Base-by-base conservation (phyloP, 2,329 filamentous ascomycete species). In the Fusarium humuli region DNA sequence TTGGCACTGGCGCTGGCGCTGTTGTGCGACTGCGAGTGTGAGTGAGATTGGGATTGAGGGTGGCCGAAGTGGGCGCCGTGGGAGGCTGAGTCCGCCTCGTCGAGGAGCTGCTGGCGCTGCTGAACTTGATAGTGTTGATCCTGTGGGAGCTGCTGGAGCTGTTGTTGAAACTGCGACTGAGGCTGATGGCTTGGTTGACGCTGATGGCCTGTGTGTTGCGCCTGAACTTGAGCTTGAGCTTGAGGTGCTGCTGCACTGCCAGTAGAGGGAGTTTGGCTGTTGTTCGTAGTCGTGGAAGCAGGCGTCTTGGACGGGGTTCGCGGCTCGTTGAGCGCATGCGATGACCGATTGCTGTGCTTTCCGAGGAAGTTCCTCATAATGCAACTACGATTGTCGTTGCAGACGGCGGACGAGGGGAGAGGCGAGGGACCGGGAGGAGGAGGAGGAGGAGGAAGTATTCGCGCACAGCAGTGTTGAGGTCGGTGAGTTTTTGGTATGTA, bases 321-420 rank as follows among this genome's bases (percentile, higher is more conserved):
- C 59, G 73, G 77, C 76, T 86, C 85, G 74, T 81, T 80, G 74
- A 87, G 81, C 70, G 84, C 83, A 76, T 86, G 85, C 80, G 87
- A 86, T 77, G 86, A 86, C 74, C 85, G 85, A 76, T 86, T 86
- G 81, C 82, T 84, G 78, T 86, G 83, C 81, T 82, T 87, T 77
- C 83, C 82, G 78, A 87, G 79, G 77, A 87, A 87, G 79, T 79
- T 79, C 75, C 83, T 84, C 86, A 88, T 88, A 67, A 71, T 79
- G 64, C 69, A 57, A 60, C 60, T 79, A 37, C 67, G 62, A 67
- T 64, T 59, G 60, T 59, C 65, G 64, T 59, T 61, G 55, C 67
- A 64, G 60, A 66, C 56, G 50, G 60, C 56, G 53, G 47, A 42
- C 29, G 48, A 37, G 40, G 46, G 46, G 32, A 22, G 40, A 32